These are phyloP conservation scores for Paxillus involutus DNA, from an alignment of 768 basidiomycete species.

Conservation along the genomic window DNA sequence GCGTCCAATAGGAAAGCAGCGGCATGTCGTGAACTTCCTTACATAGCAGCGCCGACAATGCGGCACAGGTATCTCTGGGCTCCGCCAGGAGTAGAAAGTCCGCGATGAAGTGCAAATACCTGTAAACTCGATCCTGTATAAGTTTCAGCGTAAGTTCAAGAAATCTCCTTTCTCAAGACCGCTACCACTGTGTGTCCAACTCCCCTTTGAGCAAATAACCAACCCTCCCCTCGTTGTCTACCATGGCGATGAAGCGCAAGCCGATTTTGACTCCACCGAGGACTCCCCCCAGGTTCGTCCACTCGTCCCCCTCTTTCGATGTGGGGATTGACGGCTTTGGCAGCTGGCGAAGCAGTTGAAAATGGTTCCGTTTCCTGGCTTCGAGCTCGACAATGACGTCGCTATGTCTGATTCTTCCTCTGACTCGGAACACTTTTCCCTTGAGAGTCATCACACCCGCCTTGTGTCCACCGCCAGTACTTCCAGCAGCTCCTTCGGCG, in stretches of 20 bases:
- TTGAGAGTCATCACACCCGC: conserved; percentile 56
- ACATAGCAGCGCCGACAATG: conserved; percentile 7
- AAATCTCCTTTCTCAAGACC: conserved; percentile 26
- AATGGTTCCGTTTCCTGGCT: conserved; percentile 73
- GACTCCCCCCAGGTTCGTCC: conserved; percentile 45
- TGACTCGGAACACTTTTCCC: conserved; percentile 60
- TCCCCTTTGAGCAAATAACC: background rate
- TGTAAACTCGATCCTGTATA: conserved; percentile 28
- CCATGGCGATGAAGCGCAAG: conserved; percentile 79
- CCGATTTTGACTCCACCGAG: conserved; percentile 55
- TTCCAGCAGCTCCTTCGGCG: conserved; percentile 45
- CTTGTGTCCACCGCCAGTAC: conserved; percentile 66
- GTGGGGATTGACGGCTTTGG: conserved; percentile 12
- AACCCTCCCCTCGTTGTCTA: conserved; percentile 11
- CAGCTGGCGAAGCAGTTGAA: conserved; percentile 70
- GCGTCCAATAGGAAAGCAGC: conserved; percentile 29
- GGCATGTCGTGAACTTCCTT: conserved; percentile 9
- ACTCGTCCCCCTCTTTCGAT: conserved; percentile 18
- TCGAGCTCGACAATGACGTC: conserved; percentile 61
- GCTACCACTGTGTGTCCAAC: conserved; percentile 9
- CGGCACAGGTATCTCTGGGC: conserved; percentile 17
- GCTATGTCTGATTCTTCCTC: conserved; percentile 61
- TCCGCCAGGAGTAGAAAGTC: conserved; percentile 16
- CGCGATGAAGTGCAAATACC: conserved; percentile 27
- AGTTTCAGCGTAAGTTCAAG: conserved; percentile 27